A percentile compares a stretch with the other conserved stretches of the same genome.
Evolutionary conservation across 2,329 filamentous ascomycete species (phyloP).

Genomic region (Pyrenophora tritici-repentis): DNA sequence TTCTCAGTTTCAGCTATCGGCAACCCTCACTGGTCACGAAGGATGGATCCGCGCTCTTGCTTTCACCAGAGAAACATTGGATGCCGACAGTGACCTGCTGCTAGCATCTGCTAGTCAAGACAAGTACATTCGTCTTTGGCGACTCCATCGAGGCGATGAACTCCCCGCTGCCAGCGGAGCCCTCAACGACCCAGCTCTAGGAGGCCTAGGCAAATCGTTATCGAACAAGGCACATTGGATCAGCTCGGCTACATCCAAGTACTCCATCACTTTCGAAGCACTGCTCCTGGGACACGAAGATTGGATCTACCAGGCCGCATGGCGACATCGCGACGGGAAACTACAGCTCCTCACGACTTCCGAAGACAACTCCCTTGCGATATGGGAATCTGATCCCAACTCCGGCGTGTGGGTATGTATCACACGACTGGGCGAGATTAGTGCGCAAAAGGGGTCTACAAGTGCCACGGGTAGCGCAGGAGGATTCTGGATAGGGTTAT

Average conservation of each 20-base stretch:
- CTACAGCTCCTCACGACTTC: constrained; percentile 85
- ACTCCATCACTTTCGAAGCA: constrained; percentile 89
- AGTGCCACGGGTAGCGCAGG: constrained; percentile 95
- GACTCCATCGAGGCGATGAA: constrained; percentile 73
- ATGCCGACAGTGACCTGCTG: constrained; percentile 68
- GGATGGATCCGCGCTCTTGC: constrained; percentile 90
- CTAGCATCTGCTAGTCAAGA: constrained; percentile 95
- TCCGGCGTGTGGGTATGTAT: constrained; percentile 92
- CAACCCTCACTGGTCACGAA: constrained; percentile 85
- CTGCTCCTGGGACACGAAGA: constrained; percentile 94
- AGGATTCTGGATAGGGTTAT: constrained; percentile 94
- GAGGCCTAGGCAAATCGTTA: constrained; percentile 71
- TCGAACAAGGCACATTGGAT: constrained; percentile 90
- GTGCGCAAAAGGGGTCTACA: constrained; percentile 90
- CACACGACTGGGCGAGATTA: constrained; percentile 88
- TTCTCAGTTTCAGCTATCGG: constrained; percentile 69
- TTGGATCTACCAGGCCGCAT: constrained; percentile 91
- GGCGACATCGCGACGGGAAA: constrained; percentile 63
- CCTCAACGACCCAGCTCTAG: constrained; percentile 61
- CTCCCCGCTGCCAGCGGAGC: constrained; percentile 62
- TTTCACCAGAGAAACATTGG: constrained; percentile 68
- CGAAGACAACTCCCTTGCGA: constrained; percentile 90
- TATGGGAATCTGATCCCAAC: constrained; percentile 83
- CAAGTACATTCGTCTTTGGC: constrained; percentile 95
- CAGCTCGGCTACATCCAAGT: constrained; percentile 62